These are phyloP conservation scores for Intubia oerlemansii DNA, from an alignment of 2,329 filamentous ascomycete genomes.

Conservation along the genomic window DNA sequence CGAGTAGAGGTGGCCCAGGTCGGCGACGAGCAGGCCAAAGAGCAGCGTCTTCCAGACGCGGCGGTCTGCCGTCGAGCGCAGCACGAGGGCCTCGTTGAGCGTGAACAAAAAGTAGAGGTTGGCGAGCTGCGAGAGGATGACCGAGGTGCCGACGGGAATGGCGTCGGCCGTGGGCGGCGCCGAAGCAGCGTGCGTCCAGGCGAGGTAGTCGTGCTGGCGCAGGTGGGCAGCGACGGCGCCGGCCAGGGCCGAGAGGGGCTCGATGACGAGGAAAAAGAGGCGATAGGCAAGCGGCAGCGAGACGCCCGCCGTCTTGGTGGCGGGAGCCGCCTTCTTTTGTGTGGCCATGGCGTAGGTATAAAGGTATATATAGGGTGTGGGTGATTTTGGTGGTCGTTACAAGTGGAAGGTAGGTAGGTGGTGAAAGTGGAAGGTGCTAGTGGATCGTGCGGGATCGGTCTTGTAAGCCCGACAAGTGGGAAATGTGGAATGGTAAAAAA, in stretches of 20 bases:
- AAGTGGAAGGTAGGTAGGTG: no score
- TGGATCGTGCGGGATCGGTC: no score
- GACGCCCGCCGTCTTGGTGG: constrained; percentile 1
- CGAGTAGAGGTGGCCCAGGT: constrained; percentile 54
- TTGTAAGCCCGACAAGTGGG: no score
- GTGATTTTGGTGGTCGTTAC: no score
- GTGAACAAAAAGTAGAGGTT: constrained; percentile 63
- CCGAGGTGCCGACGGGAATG: constrained; percentile 37
- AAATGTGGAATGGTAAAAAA: no score
- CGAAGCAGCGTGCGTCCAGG: constrained; percentile 35
- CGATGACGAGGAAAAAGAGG: constrained; percentile 55
- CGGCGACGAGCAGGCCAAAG: constrained; percentile 47
- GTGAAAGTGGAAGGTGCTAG: no score
- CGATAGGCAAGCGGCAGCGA: constrained; percentile 31
- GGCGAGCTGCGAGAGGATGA: constrained; percentile 53
- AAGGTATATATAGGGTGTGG: no score
- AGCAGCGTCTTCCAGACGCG: constrained; percentile 50
- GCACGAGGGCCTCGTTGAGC: constrained; percentile 54
- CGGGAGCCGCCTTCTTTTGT: background rate
- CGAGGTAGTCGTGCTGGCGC: constrained; percentile 34
- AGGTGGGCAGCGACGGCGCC: constrained; percentile 31
- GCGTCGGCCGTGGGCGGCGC: constrained; percentile 17
- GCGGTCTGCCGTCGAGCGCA: constrained; percentile 45
- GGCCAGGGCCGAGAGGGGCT: constrained; percentile 32
- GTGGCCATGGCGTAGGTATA: constrained; percentile 2